Percentiles rank a stretch among this genome's conserved stretches.
phyloP scores from a whole-genome alignment of 1,139 yeast species.

The Scheffersomyces cryptocercus region DNA sequence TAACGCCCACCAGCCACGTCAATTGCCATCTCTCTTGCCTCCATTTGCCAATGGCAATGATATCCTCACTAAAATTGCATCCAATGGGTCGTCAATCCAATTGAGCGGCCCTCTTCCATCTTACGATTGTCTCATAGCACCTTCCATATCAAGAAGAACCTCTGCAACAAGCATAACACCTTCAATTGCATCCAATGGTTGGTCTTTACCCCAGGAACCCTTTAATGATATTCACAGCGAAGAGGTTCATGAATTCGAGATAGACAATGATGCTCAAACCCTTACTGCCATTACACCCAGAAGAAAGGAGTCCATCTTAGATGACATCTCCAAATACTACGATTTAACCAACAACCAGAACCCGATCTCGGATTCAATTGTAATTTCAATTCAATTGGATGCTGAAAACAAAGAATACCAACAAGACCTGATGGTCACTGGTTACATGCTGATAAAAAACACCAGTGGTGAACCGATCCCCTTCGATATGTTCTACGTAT shows the following conservation, averaged over 20 bases:
- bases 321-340: slow-evolving; percentile 13
- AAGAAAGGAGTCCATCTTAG: slow-evolving; percentile 12
- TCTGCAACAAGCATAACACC: no score
- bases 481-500: slow-evolving; percentile 18
- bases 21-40: no score
- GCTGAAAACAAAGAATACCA: not conserved
- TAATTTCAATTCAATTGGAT: slow-evolving; percentile 12
- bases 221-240: no score
- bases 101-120: not conserved
- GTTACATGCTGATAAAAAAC: slow-evolving; percentile 13
- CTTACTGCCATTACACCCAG: no score
- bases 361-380: slow-evolving; percentile 7
- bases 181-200: no score
- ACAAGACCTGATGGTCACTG: slow-evolving; percentile 9
- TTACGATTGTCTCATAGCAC: not conserved
- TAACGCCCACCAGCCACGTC: no score
- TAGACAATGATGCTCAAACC: not conserved
- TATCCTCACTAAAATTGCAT: no score
- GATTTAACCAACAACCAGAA: slow-evolving; percentile 11
- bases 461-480: slow-evolving; percentile 9
- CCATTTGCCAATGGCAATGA: no score
- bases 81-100: no score
- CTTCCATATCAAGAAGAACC: not conserved
- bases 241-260: no score
- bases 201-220: no score